Evolutionary conservation across 2,329 filamentous ascomycete genomes (phyloP).

Genomic region (Colletotrichum tropicale): DNA sequence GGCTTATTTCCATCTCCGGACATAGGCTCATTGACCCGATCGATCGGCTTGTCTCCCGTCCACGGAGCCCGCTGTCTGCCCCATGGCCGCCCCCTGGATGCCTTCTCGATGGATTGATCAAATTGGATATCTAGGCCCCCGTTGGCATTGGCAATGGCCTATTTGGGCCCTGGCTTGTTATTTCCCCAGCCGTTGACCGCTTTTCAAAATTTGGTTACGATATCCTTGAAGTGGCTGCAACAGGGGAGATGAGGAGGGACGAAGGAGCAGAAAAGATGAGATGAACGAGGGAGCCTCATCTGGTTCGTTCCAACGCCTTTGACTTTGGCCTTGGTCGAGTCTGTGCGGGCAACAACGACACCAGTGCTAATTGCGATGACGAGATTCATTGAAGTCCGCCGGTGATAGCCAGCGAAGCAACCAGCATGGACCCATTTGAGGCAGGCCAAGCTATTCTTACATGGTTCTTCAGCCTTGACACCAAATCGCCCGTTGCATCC

Average conservation of each 20-base stretch:
- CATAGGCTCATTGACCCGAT: slow-evolving; percentile 9
- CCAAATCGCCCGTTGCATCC: background rate
- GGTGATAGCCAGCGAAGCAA: background rate
- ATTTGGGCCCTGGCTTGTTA: background rate
- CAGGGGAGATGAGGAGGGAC: slow-evolving; percentile 4
- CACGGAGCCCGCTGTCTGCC: background rate
- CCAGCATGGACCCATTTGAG: background rate
- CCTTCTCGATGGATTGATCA: background rate
- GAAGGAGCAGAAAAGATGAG: slow-evolving; percentile 6
- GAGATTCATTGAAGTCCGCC: background rate
- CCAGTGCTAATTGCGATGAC: background rate
- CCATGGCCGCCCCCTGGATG: background rate
- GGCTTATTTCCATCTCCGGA: slow-evolving; percentile 5
- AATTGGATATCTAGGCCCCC: background rate
- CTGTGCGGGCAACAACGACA: slow-evolving; percentile 2
- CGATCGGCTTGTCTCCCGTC: slow-evolving; percentile 9
- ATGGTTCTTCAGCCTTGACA: background rate
- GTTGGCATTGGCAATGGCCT: background rate
- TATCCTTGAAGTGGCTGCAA: slow-evolving; percentile 12
- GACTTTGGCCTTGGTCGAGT: background rate
- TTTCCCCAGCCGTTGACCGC: background rate
- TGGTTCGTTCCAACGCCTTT: slow-evolving; percentile 3
- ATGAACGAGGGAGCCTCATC: slow-evolving; percentile 12
- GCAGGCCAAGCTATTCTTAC: background rate
- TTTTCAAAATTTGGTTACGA: background rate